Base-by-base conservation (phyloP, 352 stramenopile species). In the Sclerospora graminicola region DNA sequence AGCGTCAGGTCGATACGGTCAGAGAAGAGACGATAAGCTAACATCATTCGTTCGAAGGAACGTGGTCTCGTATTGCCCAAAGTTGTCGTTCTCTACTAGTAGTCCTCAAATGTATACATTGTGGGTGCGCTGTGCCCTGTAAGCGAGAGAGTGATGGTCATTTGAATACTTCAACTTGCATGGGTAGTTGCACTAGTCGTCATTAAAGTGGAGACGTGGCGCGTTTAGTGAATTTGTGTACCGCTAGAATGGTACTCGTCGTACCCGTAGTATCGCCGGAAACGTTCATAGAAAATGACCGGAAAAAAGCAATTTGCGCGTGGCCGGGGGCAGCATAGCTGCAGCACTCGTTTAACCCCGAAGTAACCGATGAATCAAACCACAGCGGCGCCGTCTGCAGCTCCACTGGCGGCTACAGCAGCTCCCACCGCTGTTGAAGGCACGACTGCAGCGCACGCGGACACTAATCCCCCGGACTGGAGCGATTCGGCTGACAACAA, bases 401-500 rank as follows among this genome's bases (percentile, higher is more conserved):
- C 39, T 27, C 15, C 37, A 24, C 15, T 24, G 2, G 45, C 41
- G 8, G 24, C 43, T 38, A 26, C 44, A 28, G 27, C 18, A 7
- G 27, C 37, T 19, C 21, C 51, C 35, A 34, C 30, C 20, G 16
- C 14, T 28, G 56, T 16, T 11, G 54, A 51, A 24, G 43, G 38
- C 15, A 20, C 19, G 0, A 33, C 6, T 16, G 41, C 19, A 5
- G 41, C 29, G 8, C 49, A 54, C 9, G 56, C 33, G 20, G 36
- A 34, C 20, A 60, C 59, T 11, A 50, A 58, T 13, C 48, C 52
- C n/a, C 20, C 32, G 8, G 77, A 84, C 45, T 86, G 69, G 64
- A 84, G 66, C 43, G 73, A 86, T 45, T 86, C 77, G 35, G 70
- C 49, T 9, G 61, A 83, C 47, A 70, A 70, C 35, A 75, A 82